Percentiles rank a stretch among this genome's conserved stretches.
phyloP scores from a whole-genome alignment of 495 filamentous ascomycete genomes.

The Aspergillus mulundensis region DNA sequence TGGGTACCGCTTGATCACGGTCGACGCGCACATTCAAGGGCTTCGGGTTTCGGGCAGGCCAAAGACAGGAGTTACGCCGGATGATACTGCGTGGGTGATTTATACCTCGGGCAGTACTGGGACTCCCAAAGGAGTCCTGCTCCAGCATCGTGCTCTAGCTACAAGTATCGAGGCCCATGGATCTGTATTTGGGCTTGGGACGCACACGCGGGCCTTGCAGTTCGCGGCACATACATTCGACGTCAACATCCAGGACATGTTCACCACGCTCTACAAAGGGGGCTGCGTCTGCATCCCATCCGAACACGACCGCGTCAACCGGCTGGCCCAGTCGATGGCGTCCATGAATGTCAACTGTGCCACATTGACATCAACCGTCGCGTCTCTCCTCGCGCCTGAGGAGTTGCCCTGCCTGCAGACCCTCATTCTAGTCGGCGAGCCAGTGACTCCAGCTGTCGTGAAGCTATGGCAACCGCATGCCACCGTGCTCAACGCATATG shows the following conservation, averaged over 20 bases:
- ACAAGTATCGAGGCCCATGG: slow-evolving; percentile 23
- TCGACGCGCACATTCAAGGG: no score
- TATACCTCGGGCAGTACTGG: slow-evolving; percentile 47
- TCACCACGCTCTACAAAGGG: slow-evolving; percentile 37
- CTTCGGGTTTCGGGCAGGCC: no score
- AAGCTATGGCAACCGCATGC: slow-evolving; percentile 52
- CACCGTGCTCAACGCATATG: slow-evolving; percentile 21
- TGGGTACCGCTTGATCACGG: no score
- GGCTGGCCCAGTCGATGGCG: slow-evolving; percentile 31
- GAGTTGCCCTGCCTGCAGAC: slow-evolving; percentile 30
- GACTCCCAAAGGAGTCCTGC: slow-evolving; percentile 45
- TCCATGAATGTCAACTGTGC: slow-evolving; percentile 35
- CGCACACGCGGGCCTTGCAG: slow-evolving; percentile 34
- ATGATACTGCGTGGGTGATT: slow-evolving; percentile 19
- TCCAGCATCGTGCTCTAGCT: slow-evolving; percentile 40
- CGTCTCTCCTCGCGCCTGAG: slow-evolving; percentile 30
- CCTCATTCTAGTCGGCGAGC: slow-evolving; percentile 28
- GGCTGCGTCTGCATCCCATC: slow-evolving; percentile 47
- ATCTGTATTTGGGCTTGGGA: slow-evolving; percentile 13
- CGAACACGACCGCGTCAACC: slow-evolving; percentile 25
- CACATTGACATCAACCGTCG: slow-evolving; percentile 42
- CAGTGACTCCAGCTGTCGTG: slow-evolving; percentile 39
- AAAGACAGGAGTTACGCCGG: neutral
- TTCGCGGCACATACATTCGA: slow-evolving; percentile 48
- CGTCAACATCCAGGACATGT: slow-evolving; percentile 39